phyloP scores from a whole-genome alignment of 2,329 filamentous ascomycete species.

The Hirsutella rhossiliensis region DNA sequence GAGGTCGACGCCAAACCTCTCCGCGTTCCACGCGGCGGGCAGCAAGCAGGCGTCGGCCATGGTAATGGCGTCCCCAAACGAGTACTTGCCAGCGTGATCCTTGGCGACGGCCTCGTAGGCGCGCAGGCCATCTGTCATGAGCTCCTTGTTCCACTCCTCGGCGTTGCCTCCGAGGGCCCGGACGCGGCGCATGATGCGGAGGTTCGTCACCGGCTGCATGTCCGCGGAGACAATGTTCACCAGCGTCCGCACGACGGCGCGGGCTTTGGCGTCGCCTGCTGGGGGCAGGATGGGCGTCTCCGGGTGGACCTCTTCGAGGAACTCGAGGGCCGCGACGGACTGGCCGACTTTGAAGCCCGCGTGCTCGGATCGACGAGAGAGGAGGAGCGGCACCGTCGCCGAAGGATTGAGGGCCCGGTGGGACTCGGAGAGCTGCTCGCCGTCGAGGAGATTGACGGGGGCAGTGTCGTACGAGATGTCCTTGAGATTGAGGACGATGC shows the following conservation, averaged over 20 bases:
- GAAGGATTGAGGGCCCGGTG: slow-evolving; percentile 41
- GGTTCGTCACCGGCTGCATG: slow-evolving; percentile 48
- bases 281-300: slow-evolving; percentile 37
- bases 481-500: slow-evolving; percentile 47
- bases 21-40: slow-evolving; percentile 45
- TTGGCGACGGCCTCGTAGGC: slow-evolving; percentile 39
- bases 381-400: slow-evolving; percentile 40
- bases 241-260: slow-evolving; percentile 41
- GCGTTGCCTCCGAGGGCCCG: slow-evolving; percentile 28
- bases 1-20: slow-evolving; percentile 41
- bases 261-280: slow-evolving; percentile 19
- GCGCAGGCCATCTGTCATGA: slow-evolving; percentile 38
- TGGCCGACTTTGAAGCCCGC: slow-evolving; percentile 34
- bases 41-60: slow-evolving; percentile 47
- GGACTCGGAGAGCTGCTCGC: slow-evolving; percentile 32
- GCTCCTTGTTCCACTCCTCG: slow-evolving; percentile 36
- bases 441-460: slow-evolving; percentile 40
- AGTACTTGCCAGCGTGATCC: slow-evolving; percentile 33
- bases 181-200: slow-evolving; percentile 38
- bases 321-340: slow-evolving; percentile 49
- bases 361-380: slow-evolving; percentile 18
- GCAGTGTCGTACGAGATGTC: slow-evolving; percentile 31
- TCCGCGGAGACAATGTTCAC: slow-evolving; percentile 42
- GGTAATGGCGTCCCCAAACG: slow-evolving; percentile 41
- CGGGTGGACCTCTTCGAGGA: slow-evolving; percentile 43